A percentile compares a stretch with the other conserved stretches of the same genome.
These are phyloP conservation scores for Salix arbutifolia DNA, from an alignment of 345 rosid genomes.

Conservation along the genomic window DNA sequence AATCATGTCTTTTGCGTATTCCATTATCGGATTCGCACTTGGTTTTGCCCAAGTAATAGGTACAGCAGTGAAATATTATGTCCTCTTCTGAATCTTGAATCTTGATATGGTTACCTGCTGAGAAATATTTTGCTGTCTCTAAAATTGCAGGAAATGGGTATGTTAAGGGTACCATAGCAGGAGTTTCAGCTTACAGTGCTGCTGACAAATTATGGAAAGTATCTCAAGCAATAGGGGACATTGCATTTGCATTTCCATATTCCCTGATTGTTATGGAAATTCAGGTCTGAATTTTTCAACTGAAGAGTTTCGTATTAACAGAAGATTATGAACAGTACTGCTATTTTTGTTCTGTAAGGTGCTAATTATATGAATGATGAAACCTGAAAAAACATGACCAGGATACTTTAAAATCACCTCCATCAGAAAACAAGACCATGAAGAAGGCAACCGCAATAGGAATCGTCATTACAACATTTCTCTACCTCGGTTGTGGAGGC, in stretches of 20 bases:
- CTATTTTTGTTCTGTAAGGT: no score
- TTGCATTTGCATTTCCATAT: slow-evolving; percentile 45
- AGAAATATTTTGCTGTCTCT: not conserved
- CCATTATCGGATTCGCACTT: slow-evolving; percentile 48
- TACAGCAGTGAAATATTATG: not conserved
- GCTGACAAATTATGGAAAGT: slow-evolving; percentile 31
- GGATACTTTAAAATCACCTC: slow-evolving; percentile 34
- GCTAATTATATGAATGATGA: not conserved
- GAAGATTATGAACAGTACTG: no score
- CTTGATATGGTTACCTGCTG: no score
- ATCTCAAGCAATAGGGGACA: slow-evolving; percentile 42
- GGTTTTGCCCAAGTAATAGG: slow-evolving; percentile 42
- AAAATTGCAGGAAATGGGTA: slow-evolving; percentile 39
- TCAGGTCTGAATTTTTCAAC: not conserved
- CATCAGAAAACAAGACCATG: slow-evolving; percentile 44
- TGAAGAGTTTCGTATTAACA: no score
- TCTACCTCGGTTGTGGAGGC: slow-evolving; percentile 42
- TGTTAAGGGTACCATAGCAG: slow-evolving; percentile 31
- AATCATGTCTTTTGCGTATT: slow-evolving; percentile 49
- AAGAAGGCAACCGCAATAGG: slow-evolving; percentile 40
- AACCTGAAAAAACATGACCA: not conserved
- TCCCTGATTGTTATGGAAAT: slow-evolving; percentile 27
- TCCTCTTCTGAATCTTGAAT: not conserved
- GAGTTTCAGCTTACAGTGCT: slow-evolving; percentile 23
- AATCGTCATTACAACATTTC: slow-evolving; percentile 25